Base-by-base conservation (phyloP, 2,329 filamentous ascomycete genomes). In the Pseudocercospora pini-densiflorae region DNA sequence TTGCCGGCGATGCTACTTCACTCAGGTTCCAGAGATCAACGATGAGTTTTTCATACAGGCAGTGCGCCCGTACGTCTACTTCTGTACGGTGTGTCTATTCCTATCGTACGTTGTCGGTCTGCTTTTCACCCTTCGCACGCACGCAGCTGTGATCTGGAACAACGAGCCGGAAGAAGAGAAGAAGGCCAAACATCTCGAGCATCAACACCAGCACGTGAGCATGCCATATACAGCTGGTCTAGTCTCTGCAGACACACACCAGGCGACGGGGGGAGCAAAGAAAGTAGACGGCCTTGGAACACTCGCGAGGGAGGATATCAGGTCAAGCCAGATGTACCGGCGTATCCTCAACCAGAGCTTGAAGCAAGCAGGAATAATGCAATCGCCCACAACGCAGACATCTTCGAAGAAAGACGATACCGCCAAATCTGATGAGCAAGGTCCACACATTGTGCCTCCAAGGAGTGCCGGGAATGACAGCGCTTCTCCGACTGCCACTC, bases 141-240 rank as follows among this genome's bases (percentile, higher is more conserved):
- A 99, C 77, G 95, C 95, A 3, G 94, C 96, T 4, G 91, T 97
- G 54, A 99, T 99, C 71, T 99, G 95, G 95, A 95, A 93, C 74
- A 90, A 87, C 8, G 94, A 97, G 70, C 73, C 80, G 1, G 83
- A 85, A 63, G 83, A 85, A 68, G 84, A 84, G 77, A 83, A 81
- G 73, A 80, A 82, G 55, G 55, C 53, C 12, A 65, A 72, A 8
- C 61, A 66, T 10, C 47, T 62, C 27, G 60, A 63, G 19, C 62
- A 60, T 21, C 24, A 54, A 14, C 67, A 71, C 31, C 61, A 63
- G 5, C 71, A 71, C 60, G 61, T 67, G 9, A 68, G 64, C 24
- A 12, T 71, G 49, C 64, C 67, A 8, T 67, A 69, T 24, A 70
- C 69, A 16, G 69, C 67, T 9, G 68, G 68, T n/a, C 47, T 71